Evolutionary conservation across 164 flowering plant genomes (phyloP).

Genomic region (Liquidambar formosana): DNA sequence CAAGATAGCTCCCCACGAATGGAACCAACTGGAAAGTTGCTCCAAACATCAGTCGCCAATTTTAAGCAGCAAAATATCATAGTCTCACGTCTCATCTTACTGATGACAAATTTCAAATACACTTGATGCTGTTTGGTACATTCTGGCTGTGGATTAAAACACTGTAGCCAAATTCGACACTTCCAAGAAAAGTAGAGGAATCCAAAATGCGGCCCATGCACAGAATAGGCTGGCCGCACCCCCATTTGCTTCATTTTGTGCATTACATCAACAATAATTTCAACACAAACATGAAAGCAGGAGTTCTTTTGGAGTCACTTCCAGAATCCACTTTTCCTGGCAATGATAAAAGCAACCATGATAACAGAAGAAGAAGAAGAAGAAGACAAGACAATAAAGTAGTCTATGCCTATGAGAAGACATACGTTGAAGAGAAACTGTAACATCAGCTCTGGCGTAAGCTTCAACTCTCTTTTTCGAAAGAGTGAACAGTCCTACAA

Average conservation of each 20-base stretch:
- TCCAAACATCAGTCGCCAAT: too few relatives aligned
- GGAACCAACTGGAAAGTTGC: too few relatives aligned
- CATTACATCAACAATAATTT: not conserved
- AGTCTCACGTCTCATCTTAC: not conserved
- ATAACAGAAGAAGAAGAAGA: not conserved
- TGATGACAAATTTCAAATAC: not conserved
- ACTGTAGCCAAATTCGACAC: not conserved
- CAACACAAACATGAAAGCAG: not conserved
- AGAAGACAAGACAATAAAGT: not conserved
- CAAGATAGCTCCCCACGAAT: too few relatives aligned
- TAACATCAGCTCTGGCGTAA: slow-evolving; percentile 27
- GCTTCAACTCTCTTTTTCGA: slow-evolving; percentile 20
- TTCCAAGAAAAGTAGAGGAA: not conserved
- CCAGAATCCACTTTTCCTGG: not conserved
- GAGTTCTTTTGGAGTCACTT: not conserved
- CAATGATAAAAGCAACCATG: not conserved
- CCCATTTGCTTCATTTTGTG: not conserved
- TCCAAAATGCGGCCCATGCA: not conserved
- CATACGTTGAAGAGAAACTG: slow-evolving; percentile 26
- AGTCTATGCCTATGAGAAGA: not conserved
- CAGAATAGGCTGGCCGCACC: not conserved
- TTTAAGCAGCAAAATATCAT: too few relatives aligned
- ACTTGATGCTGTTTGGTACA: too few relatives aligned
- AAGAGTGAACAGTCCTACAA: slow-evolving; percentile 21
- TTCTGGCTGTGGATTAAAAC: not conserved